Conservation (phyloP, 768 basidiomycete genomes). For the Rubroboletus satanas region DNA sequence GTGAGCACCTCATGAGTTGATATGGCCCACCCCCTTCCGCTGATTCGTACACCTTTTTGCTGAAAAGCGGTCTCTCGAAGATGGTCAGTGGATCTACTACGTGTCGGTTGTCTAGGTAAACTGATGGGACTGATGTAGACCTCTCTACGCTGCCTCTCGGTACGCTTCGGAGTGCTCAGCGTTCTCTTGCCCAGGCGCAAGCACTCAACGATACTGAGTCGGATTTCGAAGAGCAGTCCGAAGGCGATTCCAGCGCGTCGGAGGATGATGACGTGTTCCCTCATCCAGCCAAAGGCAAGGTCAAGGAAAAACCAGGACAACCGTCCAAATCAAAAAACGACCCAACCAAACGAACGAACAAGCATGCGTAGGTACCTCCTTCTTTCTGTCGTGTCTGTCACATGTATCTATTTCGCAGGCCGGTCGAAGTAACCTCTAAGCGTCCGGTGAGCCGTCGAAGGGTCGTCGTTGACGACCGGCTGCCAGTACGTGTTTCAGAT, state of each 20-base stretch:
- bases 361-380: slow-evolving; percentile 73
- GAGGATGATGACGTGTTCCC: slow-evolving; percentile 11
- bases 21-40: neutral
- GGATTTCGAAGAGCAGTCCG: slow-evolving; percentile 27
- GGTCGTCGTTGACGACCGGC: slow-evolving; percentile 62
- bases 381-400: neutral
- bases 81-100: slow-evolving; percentile 15
- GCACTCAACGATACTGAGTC: slow-evolving; percentile 39
- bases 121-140: slow-evolving; percentile 36
- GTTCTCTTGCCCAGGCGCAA: slow-evolving; percentile 43
- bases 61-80: slow-evolving; percentile 26
- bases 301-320: slow-evolving; percentile 38
- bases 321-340: slow-evolving; percentile 42
- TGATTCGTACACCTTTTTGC: neutral
- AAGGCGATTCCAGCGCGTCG: slow-evolving; percentile 4
- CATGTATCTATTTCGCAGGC: slow-evolving; percentile 42
- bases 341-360: slow-evolving; percentile 61
- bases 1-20: slow-evolving; percentile 3
- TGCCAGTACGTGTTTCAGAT: slow-evolving; percentile 45
- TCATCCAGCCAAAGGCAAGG: slow-evolving; percentile 22
- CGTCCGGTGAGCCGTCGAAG: slow-evolving; percentile 73
- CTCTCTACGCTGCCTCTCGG: slow-evolving; percentile 61
- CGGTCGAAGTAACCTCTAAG: slow-evolving; percentile 80
- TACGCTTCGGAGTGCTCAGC: slow-evolving; percentile 61
- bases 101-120: neutral